Conservation (phyloP, 164 flowering plant species). For the Piper betle region DNA sequence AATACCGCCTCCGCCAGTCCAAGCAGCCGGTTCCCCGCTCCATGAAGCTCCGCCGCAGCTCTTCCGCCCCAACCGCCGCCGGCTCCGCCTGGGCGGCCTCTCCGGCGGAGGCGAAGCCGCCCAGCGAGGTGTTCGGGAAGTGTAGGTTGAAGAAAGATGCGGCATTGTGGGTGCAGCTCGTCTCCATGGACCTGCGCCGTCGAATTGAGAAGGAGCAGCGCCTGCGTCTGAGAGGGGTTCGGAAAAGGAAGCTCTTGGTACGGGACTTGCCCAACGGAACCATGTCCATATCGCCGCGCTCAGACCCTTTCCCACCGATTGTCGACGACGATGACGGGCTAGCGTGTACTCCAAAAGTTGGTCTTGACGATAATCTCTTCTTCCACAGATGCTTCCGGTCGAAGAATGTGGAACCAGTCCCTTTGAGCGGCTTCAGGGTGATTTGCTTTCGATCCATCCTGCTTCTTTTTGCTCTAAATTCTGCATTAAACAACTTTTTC, state of each 20-base stretch:
- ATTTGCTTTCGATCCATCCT: not conserved
- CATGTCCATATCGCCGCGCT: slow-evolving; percentile 47
- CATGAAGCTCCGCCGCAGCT: slow-evolving; percentile 25
- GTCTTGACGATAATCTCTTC: slow-evolving; percentile 18
- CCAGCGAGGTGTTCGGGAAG: not conserved
- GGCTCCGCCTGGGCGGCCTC: not conserved
- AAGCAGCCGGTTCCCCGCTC: slow-evolving; percentile 41
- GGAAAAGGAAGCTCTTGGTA: slow-evolving; percentile 22
- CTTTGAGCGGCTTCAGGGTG: slow-evolving; percentile 55
- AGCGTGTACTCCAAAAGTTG: slow-evolving; percentile 36
- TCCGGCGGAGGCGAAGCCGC: not conserved
- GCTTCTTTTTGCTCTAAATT: not conserved
- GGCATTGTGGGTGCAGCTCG: not conserved
- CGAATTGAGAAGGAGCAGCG: not conserved
- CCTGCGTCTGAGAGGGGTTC: slow-evolving; percentile 2
- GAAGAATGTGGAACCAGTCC: slow-evolving; percentile 65
- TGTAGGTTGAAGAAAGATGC: not conserved
- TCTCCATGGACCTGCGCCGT: slow-evolving; percentile 4
- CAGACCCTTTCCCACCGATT: slow-evolving; percentile 1
- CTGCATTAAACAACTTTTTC: not conserved
- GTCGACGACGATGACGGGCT: slow-evolving; percentile 19
- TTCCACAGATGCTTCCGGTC: slow-evolving; percentile 45
- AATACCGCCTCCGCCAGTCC: slow-evolving; percentile 42
- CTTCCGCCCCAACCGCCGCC: not conserved
- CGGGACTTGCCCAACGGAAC: slow-evolving; percentile 49